Conservation (phyloP, 352 stramenopile genomes). For the Blastocystis sp. region DNA sequence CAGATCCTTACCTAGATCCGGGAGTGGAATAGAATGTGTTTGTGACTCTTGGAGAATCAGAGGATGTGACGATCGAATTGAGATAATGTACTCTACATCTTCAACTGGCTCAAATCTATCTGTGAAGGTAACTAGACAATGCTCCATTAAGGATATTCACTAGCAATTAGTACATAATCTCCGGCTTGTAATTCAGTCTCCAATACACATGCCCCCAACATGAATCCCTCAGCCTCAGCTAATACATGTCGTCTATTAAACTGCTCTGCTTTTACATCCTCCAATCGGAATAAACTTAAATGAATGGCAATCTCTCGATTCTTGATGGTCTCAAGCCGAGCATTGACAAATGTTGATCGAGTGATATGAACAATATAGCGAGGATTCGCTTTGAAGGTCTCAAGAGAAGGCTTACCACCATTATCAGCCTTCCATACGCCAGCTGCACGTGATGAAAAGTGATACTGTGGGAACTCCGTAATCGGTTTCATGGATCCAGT, state of each 20-base stretch:
- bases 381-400: background rate
- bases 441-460: constrained; percentile 8
- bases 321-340: background rate
- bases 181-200: background rate
- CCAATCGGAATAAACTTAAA: background rate
- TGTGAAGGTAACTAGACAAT: background rate
- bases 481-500: constrained; percentile 14
- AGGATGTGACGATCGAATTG: background rate
- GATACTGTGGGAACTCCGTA: constrained; percentile 48
- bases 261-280: background rate
- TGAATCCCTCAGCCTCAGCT: background rate
- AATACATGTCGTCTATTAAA: background rate
- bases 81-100: background rate
- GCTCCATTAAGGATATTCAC: background rate
- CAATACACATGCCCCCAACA: background rate
- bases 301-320: background rate
- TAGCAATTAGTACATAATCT: constrained; percentile 24
- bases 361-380: background rate
- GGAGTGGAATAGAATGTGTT: background rate
- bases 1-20: background rate
- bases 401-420: background rate
- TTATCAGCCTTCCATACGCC: constrained; percentile 24
- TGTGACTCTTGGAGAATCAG: background rate
- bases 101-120: background rate
- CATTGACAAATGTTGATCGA: background rate